These are phyloP conservation scores for Cocos nucifera DNA, from an alignment of 176 grass and related monocot species.

Conservation along the genomic window DNA sequence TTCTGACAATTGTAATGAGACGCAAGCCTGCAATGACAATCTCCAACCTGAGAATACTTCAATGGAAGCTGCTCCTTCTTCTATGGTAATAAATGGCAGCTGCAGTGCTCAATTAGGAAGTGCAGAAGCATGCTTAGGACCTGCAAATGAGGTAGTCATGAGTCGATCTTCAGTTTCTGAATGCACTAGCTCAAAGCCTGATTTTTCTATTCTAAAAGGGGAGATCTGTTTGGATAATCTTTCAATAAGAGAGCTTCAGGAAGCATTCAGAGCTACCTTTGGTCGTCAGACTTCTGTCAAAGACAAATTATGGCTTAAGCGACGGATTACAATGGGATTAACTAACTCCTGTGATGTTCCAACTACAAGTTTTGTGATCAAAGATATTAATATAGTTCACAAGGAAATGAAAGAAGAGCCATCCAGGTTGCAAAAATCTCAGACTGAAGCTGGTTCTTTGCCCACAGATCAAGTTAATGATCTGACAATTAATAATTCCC, in stretches of 20 bases:
- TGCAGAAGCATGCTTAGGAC: conserved; percentile 42
- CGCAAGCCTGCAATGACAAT: conserved; percentile 21
- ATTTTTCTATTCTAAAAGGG: conserved; percentile 80
- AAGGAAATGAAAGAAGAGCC: conserved; percentile 26
- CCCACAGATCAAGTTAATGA: conserved; percentile 28
- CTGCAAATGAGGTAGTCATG: conserved; percentile 26
- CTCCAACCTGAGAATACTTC: conserved; percentile 44
- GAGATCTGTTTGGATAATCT: conserved; percentile 86
- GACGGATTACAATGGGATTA: conserved; percentile 88
- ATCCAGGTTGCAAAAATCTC: conserved; percentile 7
- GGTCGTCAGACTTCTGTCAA: conserved; percentile 89
- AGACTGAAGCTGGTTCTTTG: conserved; percentile 23
- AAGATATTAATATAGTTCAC: conserved; percentile 61
- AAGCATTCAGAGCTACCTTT: conserved; percentile 87
- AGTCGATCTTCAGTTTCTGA: conserved; percentile 42
- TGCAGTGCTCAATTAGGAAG: conserved; percentile 56
- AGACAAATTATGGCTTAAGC: conserved; percentile 98
- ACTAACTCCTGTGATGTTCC: conserved; percentile 80
- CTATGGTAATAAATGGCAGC: conserved; percentile 43
- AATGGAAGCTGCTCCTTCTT: conserved; percentile 38
- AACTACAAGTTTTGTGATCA: conserved; percentile 64
- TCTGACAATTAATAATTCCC: conserved; percentile 20
- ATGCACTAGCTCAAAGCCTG: conserved; percentile 44
- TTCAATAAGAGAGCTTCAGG: conserved; percentile 91
- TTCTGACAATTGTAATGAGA: conserved; percentile 19